Conservation (phyloP, 805 yeast genomes). For the Pichia occidentalis region DNA sequence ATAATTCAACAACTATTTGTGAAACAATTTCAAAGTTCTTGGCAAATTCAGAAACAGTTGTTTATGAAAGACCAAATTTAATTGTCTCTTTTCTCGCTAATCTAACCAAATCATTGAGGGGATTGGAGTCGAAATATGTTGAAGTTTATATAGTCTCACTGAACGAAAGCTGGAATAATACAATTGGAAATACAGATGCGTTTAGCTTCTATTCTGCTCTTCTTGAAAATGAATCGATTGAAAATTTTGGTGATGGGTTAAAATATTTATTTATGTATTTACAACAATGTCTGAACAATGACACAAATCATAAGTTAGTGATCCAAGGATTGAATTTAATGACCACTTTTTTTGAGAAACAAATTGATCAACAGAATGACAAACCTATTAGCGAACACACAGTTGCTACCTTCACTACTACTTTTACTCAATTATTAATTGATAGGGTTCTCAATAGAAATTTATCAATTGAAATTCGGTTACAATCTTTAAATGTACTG, state of each 20-base stretch:
- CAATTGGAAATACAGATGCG: constrained; percentile 26
- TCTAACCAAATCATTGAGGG: constrained; percentile 24
- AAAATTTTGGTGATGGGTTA: constrained; percentile 27
- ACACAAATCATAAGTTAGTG: constrained; percentile 27
- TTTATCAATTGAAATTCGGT: constrained; percentile 29
- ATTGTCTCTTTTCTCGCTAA: constrained; percentile 15
- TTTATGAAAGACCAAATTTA: constrained; percentile 20
- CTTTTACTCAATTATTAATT: constrained; percentile 17
- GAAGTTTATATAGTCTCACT: constrained; percentile 16
- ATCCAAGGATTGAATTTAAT: constrained; percentile 25
- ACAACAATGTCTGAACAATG: constrained; percentile 15
- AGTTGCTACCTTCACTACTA: no score
- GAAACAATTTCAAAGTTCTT: constrained; percentile 12
- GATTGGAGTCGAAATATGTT: constrained; percentile 20
- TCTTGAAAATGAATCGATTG: constrained; percentile 27
- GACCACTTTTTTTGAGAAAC: constrained; percentile 17
- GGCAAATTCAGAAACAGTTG: constrained; percentile 14
- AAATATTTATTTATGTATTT: constrained; percentile 18
- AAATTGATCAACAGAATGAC: constrained; percentile 14
- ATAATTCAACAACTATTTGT: constrained; percentile 15
- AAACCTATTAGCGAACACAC: constrained; percentile 3
- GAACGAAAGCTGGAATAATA: constrained; percentile 16
- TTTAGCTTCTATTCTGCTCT: constrained; percentile 33
- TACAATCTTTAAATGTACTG: constrained; percentile 22
- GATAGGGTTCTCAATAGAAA: constrained; percentile 26